Base-by-base conservation (phyloP, 129 eudicot species). In the Arctium lappa region DNA sequence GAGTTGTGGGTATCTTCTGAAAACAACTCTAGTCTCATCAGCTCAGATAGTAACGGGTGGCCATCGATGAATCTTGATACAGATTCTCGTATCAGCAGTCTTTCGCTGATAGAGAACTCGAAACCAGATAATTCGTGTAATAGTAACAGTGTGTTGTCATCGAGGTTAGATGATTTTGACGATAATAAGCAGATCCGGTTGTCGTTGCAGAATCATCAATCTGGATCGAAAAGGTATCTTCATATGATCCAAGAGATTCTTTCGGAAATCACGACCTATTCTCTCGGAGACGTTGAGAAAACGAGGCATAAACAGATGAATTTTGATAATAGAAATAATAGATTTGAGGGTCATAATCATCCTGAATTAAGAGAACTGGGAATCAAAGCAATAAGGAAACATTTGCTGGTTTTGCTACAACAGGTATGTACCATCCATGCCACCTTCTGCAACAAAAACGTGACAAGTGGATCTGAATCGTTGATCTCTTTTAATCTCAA, bases 371-470 rank as follows among this genome's bases (percentile, higher is more conserved):
- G 77, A 32, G 84, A 40, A 46, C 63, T 15, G 16, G 81, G 80
- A 38, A 39, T 80, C 70, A 89, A 78, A 46, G 60, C 73, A 56
- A 88, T 85, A 86, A 88, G 84, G 46, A 85, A 83, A 80, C 88
- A 85, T 69, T 77, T 90, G 66, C 18, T 90, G 46, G 82, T 79
- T 34, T 83, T 90, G 27, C 80, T 90, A 31, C 86, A 88, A 79
- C 68, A 60, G 68, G 68, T 46, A 46, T 46, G 56, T 46, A 46
- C 56, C 56, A 46, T 46, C 56, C 15, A 46, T 46, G 50, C 50
- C 2, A 8, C 12, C 9, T 9, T 1, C 2, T 42, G 5, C 68
- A 18, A 60, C 68, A 60, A 60, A 60, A 60, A 22, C 27, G 27
- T 22, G 27, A 22, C 0, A 22, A 22, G 27, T 22, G 27, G 27